Evolutionary conservation across 2,329 filamentous ascomycete genomes (phyloP).

Genomic region (Xylaria polymorpha): DNA sequence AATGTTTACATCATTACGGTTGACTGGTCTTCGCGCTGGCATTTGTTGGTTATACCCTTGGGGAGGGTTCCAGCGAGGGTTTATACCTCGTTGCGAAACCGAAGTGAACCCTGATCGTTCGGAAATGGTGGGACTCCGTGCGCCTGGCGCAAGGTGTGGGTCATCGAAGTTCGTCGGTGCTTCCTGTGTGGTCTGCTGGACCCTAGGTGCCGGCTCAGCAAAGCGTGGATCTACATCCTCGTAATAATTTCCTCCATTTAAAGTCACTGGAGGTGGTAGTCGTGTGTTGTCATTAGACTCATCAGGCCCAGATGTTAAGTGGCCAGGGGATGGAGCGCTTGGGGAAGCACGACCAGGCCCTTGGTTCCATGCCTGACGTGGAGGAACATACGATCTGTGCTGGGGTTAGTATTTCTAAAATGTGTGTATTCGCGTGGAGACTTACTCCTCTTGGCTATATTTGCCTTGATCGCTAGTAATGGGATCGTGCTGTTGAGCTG

Average conservation of each 20-base stretch:
- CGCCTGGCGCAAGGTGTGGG: conserved; percentile 63
- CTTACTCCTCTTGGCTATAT: conserved; percentile 81
- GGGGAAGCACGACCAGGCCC: conserved; percentile 58
- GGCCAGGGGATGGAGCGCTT: conserved; percentile 59
- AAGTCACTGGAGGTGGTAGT: conserved; percentile 48
- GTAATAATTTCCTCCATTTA: conserved; percentile 71
- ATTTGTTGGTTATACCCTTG: conserved; percentile 58
- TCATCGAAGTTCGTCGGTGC: conserved; percentile 69
- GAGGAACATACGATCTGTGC: conserved; percentile 64
- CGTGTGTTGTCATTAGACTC: conserved; percentile 53
- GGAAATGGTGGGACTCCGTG: conserved; percentile 79
- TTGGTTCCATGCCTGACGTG: conserved; percentile 67
- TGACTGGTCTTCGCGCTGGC: conserved; percentile 59
- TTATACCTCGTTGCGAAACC: conserved; percentile 87
- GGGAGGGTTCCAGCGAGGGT: conserved; percentile 83
- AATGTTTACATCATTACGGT: conserved; percentile 76
- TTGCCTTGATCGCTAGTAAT: conserved; percentile 74
- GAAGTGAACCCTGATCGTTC: conserved; percentile 90
- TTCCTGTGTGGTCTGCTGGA: conserved; percentile 46
- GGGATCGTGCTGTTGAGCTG: conserved; percentile 59
- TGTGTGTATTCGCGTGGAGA: conserved; percentile 37
- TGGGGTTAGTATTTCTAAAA: conserved; percentile 52
- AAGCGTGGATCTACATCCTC: conserved; percentile 95
- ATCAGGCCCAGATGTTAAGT: conserved; percentile 50
- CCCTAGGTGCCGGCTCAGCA: conserved; percentile 59